Evolutionary conservation across 805 yeast genomes (phyloP).

Genomic region (Vanderwaltozyma polyspora): DNA sequence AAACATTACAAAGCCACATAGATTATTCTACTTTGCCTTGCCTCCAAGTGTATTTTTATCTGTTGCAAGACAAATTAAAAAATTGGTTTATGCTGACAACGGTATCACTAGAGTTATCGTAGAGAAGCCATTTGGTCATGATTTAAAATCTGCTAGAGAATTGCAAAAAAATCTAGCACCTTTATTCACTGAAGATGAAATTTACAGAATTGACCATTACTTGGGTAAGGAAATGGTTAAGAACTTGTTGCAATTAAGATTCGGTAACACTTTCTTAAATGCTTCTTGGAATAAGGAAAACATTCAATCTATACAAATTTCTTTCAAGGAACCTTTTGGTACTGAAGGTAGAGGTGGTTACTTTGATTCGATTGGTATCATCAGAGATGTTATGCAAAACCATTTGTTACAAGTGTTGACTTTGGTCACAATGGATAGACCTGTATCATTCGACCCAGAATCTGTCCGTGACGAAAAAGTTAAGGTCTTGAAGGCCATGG

Average conservation of each 20-base stretch:
- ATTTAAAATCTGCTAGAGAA: slow-evolving; percentile 64
- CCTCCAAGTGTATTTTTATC: slow-evolving; percentile 86
- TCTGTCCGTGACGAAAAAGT: slow-evolving; percentile 94
- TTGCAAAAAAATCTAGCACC: slow-evolving; percentile 74
- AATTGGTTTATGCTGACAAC: slow-evolving; percentile 50
- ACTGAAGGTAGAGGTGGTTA: slow-evolving; percentile 99
- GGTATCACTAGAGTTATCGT: slow-evolving; percentile 77
- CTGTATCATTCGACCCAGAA: slow-evolving; percentile 83
- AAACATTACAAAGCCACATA: slow-evolving; percentile 45
- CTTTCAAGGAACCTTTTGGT: slow-evolving; percentile 97
- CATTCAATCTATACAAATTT: slow-evolving; percentile 71
- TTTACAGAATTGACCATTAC: slow-evolving; percentile 94
- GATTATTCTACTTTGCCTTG: slow-evolving; percentile 84
- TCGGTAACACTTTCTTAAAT: slow-evolving; percentile 77
- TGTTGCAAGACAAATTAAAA: slow-evolving; percentile 66
- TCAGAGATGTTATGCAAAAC: slow-evolving; percentile 97
- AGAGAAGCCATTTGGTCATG: slow-evolving; percentile 97
- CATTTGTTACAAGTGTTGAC: slow-evolving; percentile 90
- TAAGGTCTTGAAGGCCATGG: slow-evolving; percentile 73
- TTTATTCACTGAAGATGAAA: slow-evolving; percentile 78
- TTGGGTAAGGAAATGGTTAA: slow-evolving; percentile 97
- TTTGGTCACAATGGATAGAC: slow-evolving; percentile 89
- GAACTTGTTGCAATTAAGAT: slow-evolving; percentile 78
- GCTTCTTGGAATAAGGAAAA: slow-evolving; percentile 84
- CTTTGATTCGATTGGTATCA: slow-evolving; percentile 88